Evolutionary conservation across 495 filamentous ascomycete species (phyloP), one percentile per base, ranked within the genome.

Genomic region (Cladorrhinum samala): DNA sequence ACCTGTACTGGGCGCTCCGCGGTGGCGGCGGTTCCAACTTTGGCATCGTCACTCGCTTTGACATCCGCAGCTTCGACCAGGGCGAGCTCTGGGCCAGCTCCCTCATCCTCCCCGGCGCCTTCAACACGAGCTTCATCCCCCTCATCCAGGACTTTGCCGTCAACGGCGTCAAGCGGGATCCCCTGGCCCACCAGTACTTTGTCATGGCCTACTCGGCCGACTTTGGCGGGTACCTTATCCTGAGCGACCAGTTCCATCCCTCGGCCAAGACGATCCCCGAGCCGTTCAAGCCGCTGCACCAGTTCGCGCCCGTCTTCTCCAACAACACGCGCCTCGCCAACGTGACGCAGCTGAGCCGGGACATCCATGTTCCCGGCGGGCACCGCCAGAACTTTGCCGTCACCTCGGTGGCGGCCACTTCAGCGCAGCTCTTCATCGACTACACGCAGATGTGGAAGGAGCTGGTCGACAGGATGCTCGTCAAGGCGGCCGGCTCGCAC

Each of bases 1-100:
- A 83, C 59, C 70, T 85, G 1, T 83, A 68, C 69, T 76, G 73
- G 69, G 80, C 81, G 18, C 62, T 84, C 50, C 80, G 79, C 61
- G 80, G 78, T 3, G 81, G 79, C 2, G 80, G 79, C 14, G 73
- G 68, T 50, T 78, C 74, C 57, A 83, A 79, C 65, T 81, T 82
- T 46, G 80, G 81, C 7, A 65, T 83, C 2, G 77, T 81, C 18
- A 81, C 78, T 2, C 47, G 59, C 14, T 60, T 69, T 54, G 58
- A 68, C 41, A 24, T 72, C 4, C 52, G 36, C 11, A 30, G 57
- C 2, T 66, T 68, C 42, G 62, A 63, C 33, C 57, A 62, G 36
- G 57, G 61, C 2, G 24, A 53, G 0, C 17, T 71, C 23, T 68
- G 67, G 64, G 47, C 56, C n/a, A 44, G 37, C 24, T 38, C 52